Evolutionary conservation across 352 stramenopile species (phyloP).

Genomic region (Lagenidium giganteum): DNA sequence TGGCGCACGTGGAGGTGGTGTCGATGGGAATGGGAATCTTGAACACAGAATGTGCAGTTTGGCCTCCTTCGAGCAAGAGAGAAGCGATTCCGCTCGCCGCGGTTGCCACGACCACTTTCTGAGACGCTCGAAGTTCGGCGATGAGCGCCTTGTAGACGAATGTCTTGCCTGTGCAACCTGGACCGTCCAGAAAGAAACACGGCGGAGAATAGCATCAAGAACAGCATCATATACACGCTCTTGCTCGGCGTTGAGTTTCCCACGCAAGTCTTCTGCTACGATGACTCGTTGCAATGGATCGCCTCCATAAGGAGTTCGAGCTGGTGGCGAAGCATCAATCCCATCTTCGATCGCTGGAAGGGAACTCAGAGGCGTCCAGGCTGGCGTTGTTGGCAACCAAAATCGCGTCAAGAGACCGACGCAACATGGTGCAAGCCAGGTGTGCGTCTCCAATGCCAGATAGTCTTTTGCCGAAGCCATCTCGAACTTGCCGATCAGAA

Average conservation of each 20-base stretch:
- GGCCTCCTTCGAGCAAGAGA: conserved; percentile 17
- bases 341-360: no score
- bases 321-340: conserved; percentile 4
- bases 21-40: conserved; percentile 16
- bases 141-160: conserved; percentile 20
- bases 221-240: no score
- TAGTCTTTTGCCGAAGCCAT: conserved; percentile 3
- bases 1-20: conserved; percentile 10
- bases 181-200: conserved; percentile 22
- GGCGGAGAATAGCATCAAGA: no score
- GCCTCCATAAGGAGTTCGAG: conserved; percentile 2
- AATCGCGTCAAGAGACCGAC: no score
- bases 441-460: neutral
- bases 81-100: conserved; percentile 28
- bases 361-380: no score
- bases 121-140: conserved; percentile 10
- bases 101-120: conserved; percentile 17
- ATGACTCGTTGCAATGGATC: conserved; percentile 5
- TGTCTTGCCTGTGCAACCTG: conserved; percentile 26
- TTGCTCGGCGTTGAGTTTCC: no score
- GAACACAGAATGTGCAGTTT: conserved; percentile 29
- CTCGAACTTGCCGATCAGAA: conserved; percentile 17
- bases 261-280: neutral
- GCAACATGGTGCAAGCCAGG: neutral
- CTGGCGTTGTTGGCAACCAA: no score